Percentiles rank a stretch among this genome's conserved stretches.
phyloP scores from a whole-genome alignment of 73 alveolate species.

The Paramecium sexaurelia region DNA sequence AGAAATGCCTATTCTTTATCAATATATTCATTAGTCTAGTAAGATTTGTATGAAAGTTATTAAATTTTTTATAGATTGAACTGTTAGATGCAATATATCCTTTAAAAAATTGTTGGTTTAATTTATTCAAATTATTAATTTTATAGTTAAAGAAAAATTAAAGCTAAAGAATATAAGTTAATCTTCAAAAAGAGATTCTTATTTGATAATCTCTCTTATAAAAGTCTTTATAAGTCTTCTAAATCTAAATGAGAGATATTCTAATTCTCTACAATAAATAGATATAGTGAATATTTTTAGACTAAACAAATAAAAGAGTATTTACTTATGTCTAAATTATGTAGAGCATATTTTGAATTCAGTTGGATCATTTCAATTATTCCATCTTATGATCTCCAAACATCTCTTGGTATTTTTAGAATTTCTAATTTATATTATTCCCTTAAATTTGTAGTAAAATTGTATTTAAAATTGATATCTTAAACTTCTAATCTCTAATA shows the following conservation, averaged over 20 bases:
- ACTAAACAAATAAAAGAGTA: neutral
- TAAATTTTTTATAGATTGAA: neutral
- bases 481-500: neutral
- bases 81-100: neutral
- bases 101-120: neutral
- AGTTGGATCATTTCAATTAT: neutral
- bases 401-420: neutral
- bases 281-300: neutral
- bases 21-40: neutral
- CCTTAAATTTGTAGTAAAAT: neutral
- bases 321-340: neutral
- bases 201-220: neutral
- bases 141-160: neutral
- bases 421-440: neutral
- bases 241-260: neutral
- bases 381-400: conserved; percentile 23
- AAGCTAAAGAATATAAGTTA: neutral
- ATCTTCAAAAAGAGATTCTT: neutral
- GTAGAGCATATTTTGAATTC: neutral
- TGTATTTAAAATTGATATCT: neutral
- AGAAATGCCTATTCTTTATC: neutral
- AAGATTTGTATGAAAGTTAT: neutral
- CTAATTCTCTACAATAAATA: neutral
- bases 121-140: neutral
- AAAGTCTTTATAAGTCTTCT: neutral